Percentiles rank a stretch among this genome's conserved stretches.
Conservation (phyloP, 306 rosid genomes). For the Carpinus viminea region DNA sequence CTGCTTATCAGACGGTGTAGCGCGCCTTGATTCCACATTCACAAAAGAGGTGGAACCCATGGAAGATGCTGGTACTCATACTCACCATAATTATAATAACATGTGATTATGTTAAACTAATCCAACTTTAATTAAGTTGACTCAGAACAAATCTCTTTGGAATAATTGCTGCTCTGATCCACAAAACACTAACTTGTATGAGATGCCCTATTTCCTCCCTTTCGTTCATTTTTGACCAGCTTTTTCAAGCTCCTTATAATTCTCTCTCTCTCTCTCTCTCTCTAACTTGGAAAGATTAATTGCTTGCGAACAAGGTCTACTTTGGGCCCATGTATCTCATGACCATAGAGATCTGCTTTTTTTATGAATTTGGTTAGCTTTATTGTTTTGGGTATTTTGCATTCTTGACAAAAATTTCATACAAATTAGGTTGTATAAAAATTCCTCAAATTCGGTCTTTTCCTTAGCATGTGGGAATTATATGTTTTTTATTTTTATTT, state of each 20-base stretch:
- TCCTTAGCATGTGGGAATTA: not conserved
- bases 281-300: constrained; percentile 21
- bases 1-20: not conserved
- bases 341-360: not conserved
- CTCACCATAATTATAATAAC: not conserved
- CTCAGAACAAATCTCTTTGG: constrained; percentile 22
- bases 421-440: no score
- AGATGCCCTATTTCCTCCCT: constrained; percentile 15
- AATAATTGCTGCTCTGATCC: constrained; percentile 25
- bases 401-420: no score
- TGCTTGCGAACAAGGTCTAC: constrained; percentile 39
- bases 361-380: not conserved
- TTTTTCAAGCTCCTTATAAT: constrained; percentile 13
- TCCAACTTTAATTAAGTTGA: constrained; percentile 26
- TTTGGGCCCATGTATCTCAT: constrained; percentile 36
- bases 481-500: no score
- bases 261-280: not conserved
- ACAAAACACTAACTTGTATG: not conserved
- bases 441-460: no score
- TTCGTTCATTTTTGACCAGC: constrained; percentile 36
- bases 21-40: not conserved
- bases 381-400: not conserved
- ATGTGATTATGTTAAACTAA: not conserved
- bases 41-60: not conserved
- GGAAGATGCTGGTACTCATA: not conserved